Evolutionary conservation across 148 eudicot species (phyloP), one percentile per base, ranked within the genome.

Genomic region (Heliosperma pusillum): DNA sequence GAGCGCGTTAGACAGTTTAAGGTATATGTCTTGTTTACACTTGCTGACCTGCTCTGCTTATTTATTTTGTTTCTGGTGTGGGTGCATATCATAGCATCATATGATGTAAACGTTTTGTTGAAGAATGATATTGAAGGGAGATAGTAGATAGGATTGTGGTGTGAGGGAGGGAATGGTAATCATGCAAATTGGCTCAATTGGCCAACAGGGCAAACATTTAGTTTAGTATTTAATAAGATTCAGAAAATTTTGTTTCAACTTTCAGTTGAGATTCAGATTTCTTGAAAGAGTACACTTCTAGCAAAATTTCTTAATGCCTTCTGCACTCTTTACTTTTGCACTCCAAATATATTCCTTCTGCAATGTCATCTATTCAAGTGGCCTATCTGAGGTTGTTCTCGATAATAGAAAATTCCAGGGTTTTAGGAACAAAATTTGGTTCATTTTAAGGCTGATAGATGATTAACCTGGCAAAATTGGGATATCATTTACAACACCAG

Each of bases 1-100:
- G 93, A 92, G 75, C 83, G 87, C 62, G 80, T 86, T 58, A 81
- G 82, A 79, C 97, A 96, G 71, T 96, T 96, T 80, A 92, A 88
- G 99, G 99, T 95, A 80, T 67, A 19, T 78, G 52, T 19, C 61
- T 73, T 63, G 25, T 33, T 60, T 58, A 45, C 52, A 69, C 36
- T 69, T 69, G 25, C 16, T 59, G 20, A n/a, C 65, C 11, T 71
- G 53, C 0, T 40, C 47, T 40, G 19, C 42, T n/a, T n/a, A 47
- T 72, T 62, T 55, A 22, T 44, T 16, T 33, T 21, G 71, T 75
- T 57, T 12, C 29, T 10, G 52, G 19, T 5, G 30, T 61, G 33
- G 47, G 33, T 50, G 22, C 8, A 36, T 36, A 36, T 36, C 42
- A 36, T 36, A 24, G 45, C 29, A 29, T 55, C 42, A 36, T 36